These are phyloP conservation scores for Pilasporangium apinafurcum DNA, from an alignment of 352 stramenopile genomes.

Conservation along the genomic window DNA sequence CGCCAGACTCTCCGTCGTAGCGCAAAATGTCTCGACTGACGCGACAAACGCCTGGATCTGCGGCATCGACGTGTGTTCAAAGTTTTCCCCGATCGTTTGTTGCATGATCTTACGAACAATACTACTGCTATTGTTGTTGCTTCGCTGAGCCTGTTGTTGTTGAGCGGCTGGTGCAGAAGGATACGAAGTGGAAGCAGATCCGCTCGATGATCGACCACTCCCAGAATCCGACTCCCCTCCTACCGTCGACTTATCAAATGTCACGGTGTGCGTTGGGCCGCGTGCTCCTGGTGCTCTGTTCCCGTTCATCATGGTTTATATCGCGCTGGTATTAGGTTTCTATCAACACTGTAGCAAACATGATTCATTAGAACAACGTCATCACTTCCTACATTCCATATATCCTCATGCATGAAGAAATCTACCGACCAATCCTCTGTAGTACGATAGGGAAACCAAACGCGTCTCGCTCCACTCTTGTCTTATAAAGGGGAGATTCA, in stretches of 20 bases:
- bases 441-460: no score
- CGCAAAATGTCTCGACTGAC: slow-evolving; percentile 69
- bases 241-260: slow-evolving; percentile 61
- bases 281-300: slow-evolving; percentile 25
- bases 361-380: no score
- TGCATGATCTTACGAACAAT: slow-evolving; percentile 71
- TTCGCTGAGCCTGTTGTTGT: slow-evolving; percentile 3
- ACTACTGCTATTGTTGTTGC: slow-evolving; percentile 19
- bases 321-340: no score
- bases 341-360: no score
- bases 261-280: slow-evolving; percentile 34
- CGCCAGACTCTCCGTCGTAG: slow-evolving; percentile 65
- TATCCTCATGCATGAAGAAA: no score
- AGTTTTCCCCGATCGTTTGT: slow-evolving; percentile 72
- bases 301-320: slow-evolving; percentile 33
- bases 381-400: no score
- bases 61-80: slow-evolving; percentile 56
- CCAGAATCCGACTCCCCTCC: slow-evolving; percentile 38
- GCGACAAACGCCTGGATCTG: slow-evolving; percentile 72
- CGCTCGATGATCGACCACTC: slow-evolving; percentile 28
- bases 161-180: background rate
- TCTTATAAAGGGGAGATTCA: no score
- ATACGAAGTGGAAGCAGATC: slow-evolving; percentile 6
- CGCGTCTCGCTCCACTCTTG: no score
- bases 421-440: no score